Percentiles rank a stretch among this genome's conserved stretches.
These are phyloP conservation scores for Fraxinus platypoda DNA, from an alignment of 305 asterid species.

Conservation along the genomic window DNA sequence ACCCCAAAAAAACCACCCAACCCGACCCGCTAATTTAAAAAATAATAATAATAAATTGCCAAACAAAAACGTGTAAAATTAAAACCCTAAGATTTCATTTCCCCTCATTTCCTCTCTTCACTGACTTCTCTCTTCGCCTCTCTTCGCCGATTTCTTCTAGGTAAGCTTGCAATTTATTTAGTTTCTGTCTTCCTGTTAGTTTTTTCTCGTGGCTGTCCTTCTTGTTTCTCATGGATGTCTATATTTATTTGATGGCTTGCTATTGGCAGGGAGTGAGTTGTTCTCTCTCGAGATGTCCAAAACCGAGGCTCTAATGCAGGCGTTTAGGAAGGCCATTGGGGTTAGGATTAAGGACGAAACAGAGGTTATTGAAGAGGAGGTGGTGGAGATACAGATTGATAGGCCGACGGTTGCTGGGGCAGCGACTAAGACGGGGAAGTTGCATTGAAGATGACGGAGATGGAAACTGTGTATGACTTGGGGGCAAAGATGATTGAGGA, in stretches of 20 bases:
- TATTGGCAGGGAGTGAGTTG: constrained; percentile 46
- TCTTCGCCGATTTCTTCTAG: too few relatives aligned
- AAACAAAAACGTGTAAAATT: too few relatives aligned
- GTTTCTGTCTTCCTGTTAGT: too few relatives aligned
- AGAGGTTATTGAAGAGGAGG: constrained; percentile 51
- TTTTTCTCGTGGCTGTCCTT: too few relatives aligned
- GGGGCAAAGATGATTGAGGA: constrained; percentile 51
- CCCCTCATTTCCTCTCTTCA: too few relatives aligned
- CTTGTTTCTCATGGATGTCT: too few relatives aligned
- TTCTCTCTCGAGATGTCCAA: constrained; percentile 49
- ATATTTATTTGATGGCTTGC: constrained; percentile 9
- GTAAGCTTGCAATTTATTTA: too few relatives aligned
- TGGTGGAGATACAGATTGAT: constrained; percentile 44
- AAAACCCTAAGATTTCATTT: too few relatives aligned
- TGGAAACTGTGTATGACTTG: constrained; percentile 51
- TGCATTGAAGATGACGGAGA: constrained; percentile 48
- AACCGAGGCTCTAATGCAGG: constrained; percentile 51
- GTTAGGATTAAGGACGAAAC: constrained; percentile 50
- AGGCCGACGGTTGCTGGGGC: constrained; percentile 45
- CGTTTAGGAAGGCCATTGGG: constrained; percentile 46
- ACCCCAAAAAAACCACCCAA: too few relatives aligned
- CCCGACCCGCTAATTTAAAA: too few relatives aligned
- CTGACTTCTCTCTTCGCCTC: too few relatives aligned
- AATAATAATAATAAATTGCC: too few relatives aligned
- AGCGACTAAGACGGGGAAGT: constrained; percentile 39